Evolutionary conservation across 148 eudicot genomes (phyloP), one percentile per base, ranked within the genome.

Genomic region (Dianthus caryophyllus): DNA sequence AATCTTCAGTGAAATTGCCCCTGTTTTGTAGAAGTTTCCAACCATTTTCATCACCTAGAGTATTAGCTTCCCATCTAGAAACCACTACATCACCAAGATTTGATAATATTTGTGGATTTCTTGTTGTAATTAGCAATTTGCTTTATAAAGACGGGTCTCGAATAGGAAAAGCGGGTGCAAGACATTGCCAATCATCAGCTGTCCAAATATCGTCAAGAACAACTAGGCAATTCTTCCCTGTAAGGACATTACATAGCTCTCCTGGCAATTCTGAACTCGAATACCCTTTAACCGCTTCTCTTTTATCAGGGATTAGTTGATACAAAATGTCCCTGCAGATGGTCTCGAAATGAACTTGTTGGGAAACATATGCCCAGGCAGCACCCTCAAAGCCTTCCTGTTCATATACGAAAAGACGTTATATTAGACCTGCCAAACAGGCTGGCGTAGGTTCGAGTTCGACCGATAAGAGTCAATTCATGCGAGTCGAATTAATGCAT

Each of bases 351-450:
- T 57, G 7, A 12, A 16, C 17, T 24, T 57, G 62, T 57, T 57
- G 62, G 8, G 62, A 57, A 15, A 56, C 61, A 56, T 56, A 56
- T 15, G 36, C 61, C 61, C 61, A 56, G 11, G 59, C 59, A n/a
- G n/a, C n/a, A n/a, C n/a, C n/a, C n/a, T n/a, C n/a, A n/a, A n/a
- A n/a, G n/a, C n/a, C n/a, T n/a, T n/a, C n/a, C n/a, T n/a, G n/a
- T n/a, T n/a, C n/a, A n/a, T n/a, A n/a, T n/a, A n/a, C n/a, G n/a
- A n/a, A n/a, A n/a, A n/a, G n/a, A n/a, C n/a, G n/a, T n/a, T n/a
- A n/a, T n/a, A n/a, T n/a, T n/a, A n/a, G n/a, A n/a, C n/a, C n/a
- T n/a, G n/a, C n/a, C n/a, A n/a, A n/a, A n/a, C n/a, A n/a, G n/a
- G n/a, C n/a, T n/a, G n/a, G n/a, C n/a, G n/a, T n/a, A n/a, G n/a